phyloP scores from a whole-genome alignment of 2,329 filamentous ascomycete species.

The Byssoonygena ceratinophila region DNA sequence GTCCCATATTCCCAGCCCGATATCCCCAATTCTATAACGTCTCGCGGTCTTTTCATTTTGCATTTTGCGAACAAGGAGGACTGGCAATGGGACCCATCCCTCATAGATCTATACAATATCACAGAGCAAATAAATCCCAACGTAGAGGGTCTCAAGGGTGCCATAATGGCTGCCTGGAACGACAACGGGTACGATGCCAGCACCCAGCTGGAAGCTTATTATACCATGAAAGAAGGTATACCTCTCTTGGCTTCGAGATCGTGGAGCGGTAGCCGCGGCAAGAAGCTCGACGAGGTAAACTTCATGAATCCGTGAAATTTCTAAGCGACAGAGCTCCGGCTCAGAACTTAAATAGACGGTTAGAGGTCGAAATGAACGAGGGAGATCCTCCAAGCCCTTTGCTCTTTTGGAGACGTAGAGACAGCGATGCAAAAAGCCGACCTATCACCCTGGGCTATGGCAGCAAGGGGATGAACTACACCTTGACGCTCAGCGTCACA shows the following conservation, averaged over 20 bases:
- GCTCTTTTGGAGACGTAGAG: conserved; percentile 26
- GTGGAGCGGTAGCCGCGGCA: conserved; percentile 42
- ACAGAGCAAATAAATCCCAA: conserved; percentile 38
- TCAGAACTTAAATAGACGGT: conserved; percentile 41
- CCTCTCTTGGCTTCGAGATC: conserved; percentile 45
- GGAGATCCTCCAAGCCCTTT: conserved; percentile 25
- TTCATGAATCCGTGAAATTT: conserved; percentile 34
- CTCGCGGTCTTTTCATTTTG: conserved; percentile 42
- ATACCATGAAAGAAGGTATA: conserved; percentile 42
- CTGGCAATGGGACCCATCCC: conserved; percentile 40
- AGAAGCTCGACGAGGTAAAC: conserved; percentile 30
- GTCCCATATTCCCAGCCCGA: conserved; percentile 40
- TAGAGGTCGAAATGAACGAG: conserved; percentile 28
- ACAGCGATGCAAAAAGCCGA: conserved; percentile 22
- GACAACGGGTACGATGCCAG: conserved; percentile 45
- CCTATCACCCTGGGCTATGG: conserved; percentile 34
- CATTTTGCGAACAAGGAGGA: conserved; percentile 33
- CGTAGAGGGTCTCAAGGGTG: conserved; percentile 37
- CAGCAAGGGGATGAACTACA: conserved; percentile 49
- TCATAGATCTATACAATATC: conserved; percentile 43
- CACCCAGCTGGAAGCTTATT: conserved; percentile 44
- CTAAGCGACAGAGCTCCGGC: conserved; percentile 37
- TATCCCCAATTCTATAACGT: conserved; percentile 42
- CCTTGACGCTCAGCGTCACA: conserved; percentile 38
- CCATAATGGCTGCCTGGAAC: conserved; percentile 45